Conservation (phyloP, 208 protist genomes). For the Leishmania guyanensis region DNA sequence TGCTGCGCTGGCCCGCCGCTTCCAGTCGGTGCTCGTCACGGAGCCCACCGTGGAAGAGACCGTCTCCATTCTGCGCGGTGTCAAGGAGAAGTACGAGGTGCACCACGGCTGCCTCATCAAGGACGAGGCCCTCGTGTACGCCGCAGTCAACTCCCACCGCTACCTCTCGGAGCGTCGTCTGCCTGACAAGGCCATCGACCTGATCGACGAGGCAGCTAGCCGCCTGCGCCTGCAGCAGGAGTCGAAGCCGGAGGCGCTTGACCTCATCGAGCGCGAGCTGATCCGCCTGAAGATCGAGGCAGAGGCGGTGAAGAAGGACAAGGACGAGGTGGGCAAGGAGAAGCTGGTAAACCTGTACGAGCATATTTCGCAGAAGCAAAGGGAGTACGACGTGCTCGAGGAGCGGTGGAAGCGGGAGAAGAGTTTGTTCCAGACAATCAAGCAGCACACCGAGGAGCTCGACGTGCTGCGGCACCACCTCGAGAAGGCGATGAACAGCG, state of each 20-base stretch:
- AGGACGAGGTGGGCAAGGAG: slow-evolving; percentile 88
- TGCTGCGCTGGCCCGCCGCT: slow-evolving; percentile 98
- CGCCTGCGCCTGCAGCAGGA: slow-evolving; percentile 94
- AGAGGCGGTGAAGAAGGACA: slow-evolving; percentile 94
- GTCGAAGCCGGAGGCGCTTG: slow-evolving; percentile 96
- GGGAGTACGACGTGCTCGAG: slow-evolving; percentile 87
- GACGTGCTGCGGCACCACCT: slow-evolving; percentile 83
- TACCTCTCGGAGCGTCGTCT: slow-evolving; percentile 97
- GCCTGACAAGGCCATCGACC: slow-evolving; percentile 99
- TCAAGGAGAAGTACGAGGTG: slow-evolving; percentile 94
- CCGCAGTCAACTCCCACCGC: slow-evolving; percentile 90
- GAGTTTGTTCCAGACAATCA: slow-evolving; percentile 87
- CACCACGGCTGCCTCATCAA: slow-evolving; percentile 92
- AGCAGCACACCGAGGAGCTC: slow-evolving; percentile 91
- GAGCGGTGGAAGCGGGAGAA: slow-evolving; percentile 89
- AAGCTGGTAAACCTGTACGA: slow-evolving; percentile 77
- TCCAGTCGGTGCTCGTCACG: slow-evolving; percentile 96
- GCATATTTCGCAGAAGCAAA: slow-evolving; percentile 74
- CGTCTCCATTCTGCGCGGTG: slow-evolving; percentile 97
- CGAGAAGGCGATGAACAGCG: slow-evolving; percentile 76
- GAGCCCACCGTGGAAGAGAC: slow-evolving; percentile 98
- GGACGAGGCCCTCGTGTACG: slow-evolving; percentile 90
- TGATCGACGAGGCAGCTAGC: slow-evolving; percentile 97
- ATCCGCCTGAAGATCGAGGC: slow-evolving; percentile 93
- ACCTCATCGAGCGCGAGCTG: slow-evolving; percentile 92